These are phyloP conservation scores for Suillus occidentalis DNA, from an alignment of 768 basidiomycete species.

Conservation along the genomic window DNA sequence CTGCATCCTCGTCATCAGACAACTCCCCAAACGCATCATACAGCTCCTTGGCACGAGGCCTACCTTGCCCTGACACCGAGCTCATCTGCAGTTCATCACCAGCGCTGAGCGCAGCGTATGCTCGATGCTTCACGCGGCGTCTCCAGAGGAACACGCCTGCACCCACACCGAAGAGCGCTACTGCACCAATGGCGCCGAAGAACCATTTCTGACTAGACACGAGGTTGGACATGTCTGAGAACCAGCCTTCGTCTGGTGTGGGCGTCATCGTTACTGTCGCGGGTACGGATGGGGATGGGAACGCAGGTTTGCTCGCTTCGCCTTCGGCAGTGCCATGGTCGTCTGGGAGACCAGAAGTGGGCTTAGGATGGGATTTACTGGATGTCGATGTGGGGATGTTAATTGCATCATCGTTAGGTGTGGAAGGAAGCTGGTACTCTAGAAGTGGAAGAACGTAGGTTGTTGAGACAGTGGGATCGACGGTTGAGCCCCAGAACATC, in stretches of 20 bases:
- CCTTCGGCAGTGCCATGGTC: conserved; percentile 81
- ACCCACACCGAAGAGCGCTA: conserved; percentile 70
- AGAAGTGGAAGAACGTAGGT: conserved; percentile 60
- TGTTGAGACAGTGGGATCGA: conserved; percentile 67
- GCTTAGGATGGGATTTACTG: conserved; percentile 74
- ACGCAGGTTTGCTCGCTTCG: conserved; percentile 77
- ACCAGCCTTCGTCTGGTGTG: conserved; percentile 83
- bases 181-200: conserved; percentile 79
- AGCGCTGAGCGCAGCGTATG: conserved; percentile 60
- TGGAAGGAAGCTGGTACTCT: conserved; percentile 51
- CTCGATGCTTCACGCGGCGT: conserved; percentile 47
- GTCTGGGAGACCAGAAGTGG: conserved; percentile 83
- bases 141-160: conserved; percentile 80
- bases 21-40: conserved; percentile 96
- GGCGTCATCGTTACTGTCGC: conserved; percentile 44
- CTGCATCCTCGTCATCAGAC: conserved; percentile 76
- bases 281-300: conserved; percentile 38
- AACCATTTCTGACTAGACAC: conserved; percentile 84
- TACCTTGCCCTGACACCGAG: conserved; percentile 48
- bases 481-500: conserved; percentile 86
- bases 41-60: conserved; percentile 77
- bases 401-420: conserved; percentile 40
- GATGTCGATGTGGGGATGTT: conserved; percentile 41
- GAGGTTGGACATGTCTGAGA: conserved; percentile 73
- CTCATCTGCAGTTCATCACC: conserved; percentile 81